phyloP scores from a whole-genome alignment of 306 rosid species.

The Calophaca sinica region DNA sequence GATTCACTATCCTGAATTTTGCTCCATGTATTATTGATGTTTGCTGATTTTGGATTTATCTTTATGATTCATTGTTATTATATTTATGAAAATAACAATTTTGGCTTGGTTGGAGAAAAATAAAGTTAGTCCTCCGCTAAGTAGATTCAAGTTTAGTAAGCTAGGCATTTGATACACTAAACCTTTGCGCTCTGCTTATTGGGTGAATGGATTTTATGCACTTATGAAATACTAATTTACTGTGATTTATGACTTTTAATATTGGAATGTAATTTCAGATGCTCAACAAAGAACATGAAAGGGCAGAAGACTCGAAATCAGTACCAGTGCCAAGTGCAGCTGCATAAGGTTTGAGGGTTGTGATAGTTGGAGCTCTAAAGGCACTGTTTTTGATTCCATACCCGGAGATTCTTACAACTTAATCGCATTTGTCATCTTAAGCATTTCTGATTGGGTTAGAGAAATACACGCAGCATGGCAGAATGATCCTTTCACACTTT shows the following conservation, averaged over 20 bases:
- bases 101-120: neutral
- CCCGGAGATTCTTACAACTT: conserved; percentile 23
- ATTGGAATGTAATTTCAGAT: conserved; percentile 52
- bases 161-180: conserved; percentile 5
- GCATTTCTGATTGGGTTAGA: conserved; percentile 42
- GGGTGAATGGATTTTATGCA: neutral
- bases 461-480: conserved; percentile 37
- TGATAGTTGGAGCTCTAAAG: conserved; percentile 18
- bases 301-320: conserved; percentile 60
- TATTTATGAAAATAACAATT: neutral
- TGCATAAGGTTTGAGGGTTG: conserved; percentile 40
- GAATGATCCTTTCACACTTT: conserved; percentile 38
- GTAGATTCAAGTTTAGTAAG: neutral
- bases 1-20: conserved; percentile 36
- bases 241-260: conserved; percentile 36
- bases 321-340: conserved; percentile 53
- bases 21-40: neutral
- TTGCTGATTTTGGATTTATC: conserved; percentile 29
- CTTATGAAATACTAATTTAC: neutral
- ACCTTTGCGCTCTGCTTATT: neutral
- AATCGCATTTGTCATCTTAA: neutral
- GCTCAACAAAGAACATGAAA: conserved; percentile 65
- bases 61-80: neutral
- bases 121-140: neutral
- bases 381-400: conserved; percentile 15